Conservation (phyloP, 2,329 filamentous ascomycete genomes). For the Penicillium sclerotigenum region DNA sequence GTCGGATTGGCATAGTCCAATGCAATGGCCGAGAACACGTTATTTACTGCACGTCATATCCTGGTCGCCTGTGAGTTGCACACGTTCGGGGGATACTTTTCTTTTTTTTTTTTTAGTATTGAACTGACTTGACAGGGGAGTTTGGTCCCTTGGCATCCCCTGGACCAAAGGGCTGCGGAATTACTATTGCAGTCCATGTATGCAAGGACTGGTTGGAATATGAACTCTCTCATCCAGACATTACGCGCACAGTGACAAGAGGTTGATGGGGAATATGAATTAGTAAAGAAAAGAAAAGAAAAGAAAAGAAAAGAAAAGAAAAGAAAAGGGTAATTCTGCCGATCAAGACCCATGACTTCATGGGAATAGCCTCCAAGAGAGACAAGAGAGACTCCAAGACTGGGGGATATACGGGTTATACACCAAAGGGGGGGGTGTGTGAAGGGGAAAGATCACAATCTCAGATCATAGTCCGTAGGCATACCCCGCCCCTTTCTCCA, state of each 20-base stretch:
- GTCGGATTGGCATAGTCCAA: slow-evolving; percentile 28
- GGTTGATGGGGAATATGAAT: slow-evolving; percentile 8
- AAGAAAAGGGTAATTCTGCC: neutral
- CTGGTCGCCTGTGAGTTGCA: slow-evolving; percentile 24
- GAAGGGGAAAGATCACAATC: slow-evolving; percentile 3
- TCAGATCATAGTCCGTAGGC: neutral
- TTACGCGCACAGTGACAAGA: slow-evolving; percentile 26
- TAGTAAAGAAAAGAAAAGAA: neutral
- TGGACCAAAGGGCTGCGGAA: slow-evolving; percentile 27
- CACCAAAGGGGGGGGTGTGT: neutral
- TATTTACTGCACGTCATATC: slow-evolving; percentile 28
- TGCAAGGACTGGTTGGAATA: slow-evolving; percentile 28
- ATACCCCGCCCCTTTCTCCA: neutral
- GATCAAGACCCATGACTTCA: neutral
- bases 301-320: too few species aligned
- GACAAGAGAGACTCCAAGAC: neutral
- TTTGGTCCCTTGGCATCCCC: slow-evolving; percentile 24
- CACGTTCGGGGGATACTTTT: neutral
- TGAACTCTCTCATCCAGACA: slow-evolving; percentile 20
- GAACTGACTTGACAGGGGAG: slow-evolving; percentile 19
- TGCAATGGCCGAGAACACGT: slow-evolving; percentile 25
- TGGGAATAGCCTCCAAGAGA: neutral
- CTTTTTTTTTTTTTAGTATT: neutral
- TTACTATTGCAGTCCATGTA: slow-evolving; percentile 20
- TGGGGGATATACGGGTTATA: too few species aligned